Evolutionary conservation across 768 basidiomycete species (phyloP).

Genomic region (Lactarius indigo): DNA sequence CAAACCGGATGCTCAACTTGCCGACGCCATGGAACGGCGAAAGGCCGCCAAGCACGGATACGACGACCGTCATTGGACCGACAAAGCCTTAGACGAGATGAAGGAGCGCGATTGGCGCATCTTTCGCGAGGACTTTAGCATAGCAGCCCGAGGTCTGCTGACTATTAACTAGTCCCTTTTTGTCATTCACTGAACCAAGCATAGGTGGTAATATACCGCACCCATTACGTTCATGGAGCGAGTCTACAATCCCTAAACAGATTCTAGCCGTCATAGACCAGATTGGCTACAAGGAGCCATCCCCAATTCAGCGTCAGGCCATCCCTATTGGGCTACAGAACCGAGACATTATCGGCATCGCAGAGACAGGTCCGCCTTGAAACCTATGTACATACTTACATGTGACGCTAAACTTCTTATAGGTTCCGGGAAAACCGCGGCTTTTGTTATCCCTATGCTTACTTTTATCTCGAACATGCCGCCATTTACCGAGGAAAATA

Average conservation of each 20-base stretch:
- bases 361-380: constrained; percentile 78
- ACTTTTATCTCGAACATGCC: constrained; percentile 88
- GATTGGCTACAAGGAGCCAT: constrained; percentile 97
- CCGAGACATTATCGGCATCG: constrained; percentile 96
- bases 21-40: constrained; percentile 79
- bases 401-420: background rate
- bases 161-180: background rate
- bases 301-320: constrained; percentile 95
- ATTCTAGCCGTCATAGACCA: constrained; percentile 83
- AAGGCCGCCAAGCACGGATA: constrained; percentile 76
- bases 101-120: constrained; percentile 99
- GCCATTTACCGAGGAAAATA: constrained; percentile 84
- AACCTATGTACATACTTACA: background rate
- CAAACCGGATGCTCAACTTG: constrained; percentile 48
- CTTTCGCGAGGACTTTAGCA: constrained; percentile 97
- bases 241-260: constrained; percentile 74
- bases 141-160: constrained; percentile 77
- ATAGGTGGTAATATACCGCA: constrained; percentile 90
- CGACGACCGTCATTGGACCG: constrained; percentile 97
- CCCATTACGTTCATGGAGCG: constrained; percentile 88
- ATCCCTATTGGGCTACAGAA: constrained; percentile 98
- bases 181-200: constrained; percentile 3
- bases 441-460: constrained; percentile 98
- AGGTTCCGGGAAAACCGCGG: constrained; percentile 99
- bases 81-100: constrained; percentile 90